Evolutionary conservation across 495 filamentous ascomycete genomes (phyloP), one percentile per base, ranked within the genome.

Genomic region (Daldinia bambusicola): DNA sequence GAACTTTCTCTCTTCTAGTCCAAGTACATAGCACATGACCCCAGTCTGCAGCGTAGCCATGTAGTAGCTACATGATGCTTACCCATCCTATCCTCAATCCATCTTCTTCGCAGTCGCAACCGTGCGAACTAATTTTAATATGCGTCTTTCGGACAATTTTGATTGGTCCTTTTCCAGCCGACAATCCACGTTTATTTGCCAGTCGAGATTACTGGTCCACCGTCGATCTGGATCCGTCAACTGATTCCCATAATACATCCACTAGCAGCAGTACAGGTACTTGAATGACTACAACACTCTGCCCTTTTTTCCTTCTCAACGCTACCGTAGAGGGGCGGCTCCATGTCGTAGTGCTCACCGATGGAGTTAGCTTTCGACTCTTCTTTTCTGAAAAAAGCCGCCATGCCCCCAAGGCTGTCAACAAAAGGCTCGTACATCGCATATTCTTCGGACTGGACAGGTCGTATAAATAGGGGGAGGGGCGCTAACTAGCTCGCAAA

Each of bases 141-240:
- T 66, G 66, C 43, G 57, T 52, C 66, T 26, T 26, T 69, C 70
- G 66, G 66, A 30, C 62, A 59, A 59, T 69, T 69, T 43, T 73
- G 22, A 73, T 73, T 73, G 70, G 70, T 5, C 43, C 8, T 0
- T 32, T 2, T 52, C 30, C 36, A 69, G 34, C 52, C 56, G 41
- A 65, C 5, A 57, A 63, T 45, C 70, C 70, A 73, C 70, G 70
- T 73, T 73, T 69, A 73, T 73, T 73, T 69, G 70, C 63, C 57
- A 62, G 70, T 72, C 20, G 70, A 73, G 66, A 73, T 73, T 73
- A 73, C 70, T 69, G 61, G 70, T 45, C 70, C 70, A 69, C 66
- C 18, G 66, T 73, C 61, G 65, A 73, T 69, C 66, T 73, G 70
- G 65, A 73, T 62, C 65, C 61, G 66, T 61, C 51, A 60, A 60